Conservation (phyloP, 2,329 filamentous ascomycete species). For the Paraphoma chrysanthemicola region DNA sequence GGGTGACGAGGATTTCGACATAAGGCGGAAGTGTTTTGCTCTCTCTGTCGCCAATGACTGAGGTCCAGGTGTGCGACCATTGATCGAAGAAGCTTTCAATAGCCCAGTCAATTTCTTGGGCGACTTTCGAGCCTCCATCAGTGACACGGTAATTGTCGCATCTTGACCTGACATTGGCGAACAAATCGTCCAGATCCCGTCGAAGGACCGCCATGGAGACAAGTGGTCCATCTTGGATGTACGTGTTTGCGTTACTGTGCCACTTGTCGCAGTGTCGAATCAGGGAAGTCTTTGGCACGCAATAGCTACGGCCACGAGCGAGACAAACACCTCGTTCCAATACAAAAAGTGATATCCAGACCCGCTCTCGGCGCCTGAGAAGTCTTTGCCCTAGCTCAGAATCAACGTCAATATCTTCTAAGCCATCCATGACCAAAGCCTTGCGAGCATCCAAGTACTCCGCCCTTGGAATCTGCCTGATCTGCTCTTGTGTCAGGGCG, state of each 20-base stretch:
- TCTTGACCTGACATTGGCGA: conserved; percentile 63
- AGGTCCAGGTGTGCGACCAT: conserved; percentile 68
- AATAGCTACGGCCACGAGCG: conserved; percentile 72
- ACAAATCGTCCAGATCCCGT: conserved; percentile 68
- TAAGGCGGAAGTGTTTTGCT: conserved; percentile 70
- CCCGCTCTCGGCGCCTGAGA: conserved; percentile 69
- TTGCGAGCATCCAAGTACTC: conserved; percentile 73
- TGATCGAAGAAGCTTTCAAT: conserved; percentile 71
- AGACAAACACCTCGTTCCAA: conserved; percentile 76
- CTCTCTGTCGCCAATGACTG: conserved; percentile 35
- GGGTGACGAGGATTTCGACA: conserved; percentile 75
- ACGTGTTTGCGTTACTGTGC: conserved; percentile 69
- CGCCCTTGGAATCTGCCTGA: conserved; percentile 63
- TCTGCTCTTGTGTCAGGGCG: conserved; percentile 54
- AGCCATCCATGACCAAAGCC: conserved; percentile 72
- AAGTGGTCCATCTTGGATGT: conserved; percentile 73
- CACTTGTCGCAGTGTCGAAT: conserved; percentile 73
- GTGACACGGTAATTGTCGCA: conserved; percentile 64
- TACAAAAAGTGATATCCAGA: conserved; percentile 76
- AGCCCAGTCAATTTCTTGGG: conserved; percentile 50
- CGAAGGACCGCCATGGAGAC: conserved; percentile 74
- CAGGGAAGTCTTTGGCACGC: conserved; percentile 70
- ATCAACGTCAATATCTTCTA: conserved; percentile 65
- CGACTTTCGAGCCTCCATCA: conserved; percentile 61
- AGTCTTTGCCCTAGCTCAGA: conserved; percentile 68